These are phyloP conservation scores for Shiraia bambusicola DNA, from an alignment of 2,329 filamentous ascomycete genomes.

Conservation along the genomic window DNA sequence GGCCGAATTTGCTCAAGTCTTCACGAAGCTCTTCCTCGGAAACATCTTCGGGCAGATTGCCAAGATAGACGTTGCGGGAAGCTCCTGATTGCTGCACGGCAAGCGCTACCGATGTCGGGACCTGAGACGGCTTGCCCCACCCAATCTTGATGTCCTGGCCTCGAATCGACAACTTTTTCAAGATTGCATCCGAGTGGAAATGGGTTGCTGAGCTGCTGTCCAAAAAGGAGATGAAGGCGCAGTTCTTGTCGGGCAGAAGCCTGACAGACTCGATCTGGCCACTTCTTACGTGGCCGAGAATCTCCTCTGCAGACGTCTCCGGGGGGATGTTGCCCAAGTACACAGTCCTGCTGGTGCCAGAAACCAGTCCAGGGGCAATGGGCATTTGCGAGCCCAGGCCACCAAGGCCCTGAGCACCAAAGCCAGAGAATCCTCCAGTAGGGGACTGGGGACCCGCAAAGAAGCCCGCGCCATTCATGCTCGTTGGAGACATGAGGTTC, in stretches of 20 bases:
- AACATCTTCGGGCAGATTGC: slow-evolving; percentile 87
- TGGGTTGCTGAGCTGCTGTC: slow-evolving; percentile 97
- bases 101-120: slow-evolving; percentile 94
- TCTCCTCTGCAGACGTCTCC: slow-evolving; percentile 95
- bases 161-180: slow-evolving; percentile 99
- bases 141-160: slow-evolving; percentile 99
- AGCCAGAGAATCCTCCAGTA: slow-evolving; percentile 69
- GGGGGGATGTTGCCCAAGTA: slow-evolving; percentile 98
- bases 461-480: slow-evolving; percentile 78
- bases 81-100: slow-evolving; percentile 97
- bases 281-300: slow-evolving; percentile 91
- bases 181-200: slow-evolving; percentile 98
- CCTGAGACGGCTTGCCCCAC: slow-evolving; percentile 98
- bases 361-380: slow-evolving; percentile 76
- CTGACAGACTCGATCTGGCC: slow-evolving; percentile 99
- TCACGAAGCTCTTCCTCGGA: slow-evolving; percentile 90
- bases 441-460: slow-evolving; percentile 82
- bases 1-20: slow-evolving; percentile 92
- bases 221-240: slow-evolving; percentile 98
- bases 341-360: slow-evolving; percentile 91
- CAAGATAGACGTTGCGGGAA: slow-evolving; percentile 94
- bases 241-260: slow-evolving; percentile 97
- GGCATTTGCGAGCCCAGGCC: slow-evolving; percentile 73
- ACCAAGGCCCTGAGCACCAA: slow-evolving; percentile 61
- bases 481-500: slow-evolving; percentile 80